Evolutionary conservation across 495 filamentous ascomycete species (phyloP), one percentile per base, ranked within the genome.

Genomic region (Penicillium nucicola): DNA sequence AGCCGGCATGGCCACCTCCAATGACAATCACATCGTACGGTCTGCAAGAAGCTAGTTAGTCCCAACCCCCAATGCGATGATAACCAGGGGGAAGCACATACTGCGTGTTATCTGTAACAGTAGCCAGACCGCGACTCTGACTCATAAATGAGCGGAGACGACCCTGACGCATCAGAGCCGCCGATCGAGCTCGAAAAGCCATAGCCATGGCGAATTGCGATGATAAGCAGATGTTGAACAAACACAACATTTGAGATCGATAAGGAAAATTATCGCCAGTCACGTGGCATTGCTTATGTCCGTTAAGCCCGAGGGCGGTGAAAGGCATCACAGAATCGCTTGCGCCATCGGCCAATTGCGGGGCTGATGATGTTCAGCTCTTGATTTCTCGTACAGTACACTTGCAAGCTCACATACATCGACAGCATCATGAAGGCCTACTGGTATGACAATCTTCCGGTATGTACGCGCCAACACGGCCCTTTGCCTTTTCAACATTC

Each of bases 11-110:
- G 36, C 93, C 93, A 43, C 93, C 93, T 37, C 93, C 93, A 46
- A 98, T 90, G 11, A 98, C 90, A 37, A 97, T 75, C 40, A 98
- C 93, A 79, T 97, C 95, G 61, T 88, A 96, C 8, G 84, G 76
- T 45, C 89, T 91, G 39, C 45, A 18, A 31, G 14, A 18, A 50
- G 40, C 53, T 40, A 53, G 45, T 22, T 17, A 22, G 42, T 19
- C 17, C 13, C 7, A 17, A 15, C 12, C 12, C 17, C 18, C 15
- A 36, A 30, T 14, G 19, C 36, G 12, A 42, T 23, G 12, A 42
- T 23, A 43, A 18, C 10, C 15, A 37, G 39, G 18, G 38, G 28
- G 34, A 52, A 46, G 42, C 18, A 52, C 65, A 32, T 69, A 78
- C 77, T 69, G 66, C 42, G 57, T 56, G 58, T 69, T 66, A 48